phyloP scores from a whole-genome alignment of 2,329 filamentous ascomycete genomes.

The Calonectria honghensis region DNA sequence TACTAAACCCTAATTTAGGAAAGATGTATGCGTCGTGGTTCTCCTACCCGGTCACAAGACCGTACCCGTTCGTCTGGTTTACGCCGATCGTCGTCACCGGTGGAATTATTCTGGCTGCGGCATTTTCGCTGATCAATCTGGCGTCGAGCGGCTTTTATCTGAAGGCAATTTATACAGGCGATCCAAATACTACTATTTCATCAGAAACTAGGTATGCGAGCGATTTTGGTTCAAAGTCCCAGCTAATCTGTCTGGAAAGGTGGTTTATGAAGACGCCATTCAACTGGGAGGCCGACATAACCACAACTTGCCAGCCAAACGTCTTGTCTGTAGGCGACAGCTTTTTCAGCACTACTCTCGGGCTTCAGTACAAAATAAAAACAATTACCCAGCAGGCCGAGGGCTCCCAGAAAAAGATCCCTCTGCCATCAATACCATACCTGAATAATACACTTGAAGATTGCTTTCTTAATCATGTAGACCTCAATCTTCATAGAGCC shows the following conservation, averaged over 20 bases:
- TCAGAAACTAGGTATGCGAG: not conserved
- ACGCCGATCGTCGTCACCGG: constrained; percentile 19
- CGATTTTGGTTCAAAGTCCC: too few species aligned
- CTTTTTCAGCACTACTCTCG: constrained; percentile 34
- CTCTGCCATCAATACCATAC: constrained; percentile 35
- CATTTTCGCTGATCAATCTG: constrained; percentile 41
- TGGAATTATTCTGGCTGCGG: not conserved
- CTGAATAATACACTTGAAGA: constrained; percentile 36
- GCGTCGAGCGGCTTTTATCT: constrained; percentile 41
- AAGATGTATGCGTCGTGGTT: constrained; percentile 45
- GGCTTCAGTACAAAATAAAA: constrained; percentile 40
- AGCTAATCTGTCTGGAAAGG: not conserved
- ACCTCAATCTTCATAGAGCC: constrained; percentile 23
- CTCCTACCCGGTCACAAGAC: constrained; percentile 32
- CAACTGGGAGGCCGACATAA: constrained; percentile 37
- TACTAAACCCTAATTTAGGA: not conserved
- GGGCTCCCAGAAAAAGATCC: not conserved
- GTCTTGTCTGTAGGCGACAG: constrained; percentile 41
- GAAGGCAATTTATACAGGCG: constrained; percentile 28
- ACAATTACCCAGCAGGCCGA: not conserved
- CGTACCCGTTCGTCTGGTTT: constrained; percentile 44
- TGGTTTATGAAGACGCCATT: constrained; percentile 42
- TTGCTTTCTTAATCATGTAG: constrained; percentile 21
- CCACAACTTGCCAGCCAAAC: constrained; percentile 34
- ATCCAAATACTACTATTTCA: constrained; percentile 35